Evolutionary conservation across 2,329 filamentous ascomycete species (phyloP).

Genomic region (Epichloe glyceriae): DNA sequence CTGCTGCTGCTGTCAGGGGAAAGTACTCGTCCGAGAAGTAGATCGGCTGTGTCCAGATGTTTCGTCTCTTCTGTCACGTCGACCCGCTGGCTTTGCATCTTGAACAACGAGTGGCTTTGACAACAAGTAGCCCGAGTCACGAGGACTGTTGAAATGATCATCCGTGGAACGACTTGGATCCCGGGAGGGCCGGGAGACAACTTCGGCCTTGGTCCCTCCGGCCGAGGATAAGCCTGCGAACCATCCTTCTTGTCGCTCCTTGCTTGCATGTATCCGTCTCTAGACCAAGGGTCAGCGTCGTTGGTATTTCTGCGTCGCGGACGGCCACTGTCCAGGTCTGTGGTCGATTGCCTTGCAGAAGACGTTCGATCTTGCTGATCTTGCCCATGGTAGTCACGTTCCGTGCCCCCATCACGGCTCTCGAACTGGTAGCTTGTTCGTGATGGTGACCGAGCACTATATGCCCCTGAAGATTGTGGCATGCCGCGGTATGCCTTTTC

Average conservation of each 20-base stretch:
- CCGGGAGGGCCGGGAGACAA: constrained; percentile 12
- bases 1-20: constrained; percentile 20
- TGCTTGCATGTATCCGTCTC: constrained; percentile 11
- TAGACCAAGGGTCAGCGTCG: constrained; percentile 18
- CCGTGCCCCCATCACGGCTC: constrained; percentile 14
- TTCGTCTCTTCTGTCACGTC: constrained; percentile 11
- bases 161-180: constrained; percentile 26
- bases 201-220: constrained; percentile 11
- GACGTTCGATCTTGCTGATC: constrained; percentile 18
- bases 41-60: constrained; percentile 13
- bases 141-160: constrained; percentile 20
- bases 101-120: constrained; percentile 24
- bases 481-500: constrained; percentile 29
- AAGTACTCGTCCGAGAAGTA: constrained; percentile 23
- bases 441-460: constrained; percentile 20
- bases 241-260: constrained; percentile 18
- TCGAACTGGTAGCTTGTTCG: constrained; percentile 18
- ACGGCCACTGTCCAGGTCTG: constrained; percentile 15
- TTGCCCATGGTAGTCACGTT: constrained; percentile 12
- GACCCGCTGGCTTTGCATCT: constrained; percentile 15
- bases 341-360: constrained; percentile 14
- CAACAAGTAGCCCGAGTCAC: constrained; percentile 17
- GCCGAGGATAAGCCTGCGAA: constrained; percentile 16
- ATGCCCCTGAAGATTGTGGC: constrained; percentile 12
- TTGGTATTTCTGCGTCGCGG: constrained; percentile 18